A percentile compares a stretch with the other conserved stretches of the same genome.
Conservation (phyloP, 202 grass and related monocot species). For the Panicum virgatum region DNA sequence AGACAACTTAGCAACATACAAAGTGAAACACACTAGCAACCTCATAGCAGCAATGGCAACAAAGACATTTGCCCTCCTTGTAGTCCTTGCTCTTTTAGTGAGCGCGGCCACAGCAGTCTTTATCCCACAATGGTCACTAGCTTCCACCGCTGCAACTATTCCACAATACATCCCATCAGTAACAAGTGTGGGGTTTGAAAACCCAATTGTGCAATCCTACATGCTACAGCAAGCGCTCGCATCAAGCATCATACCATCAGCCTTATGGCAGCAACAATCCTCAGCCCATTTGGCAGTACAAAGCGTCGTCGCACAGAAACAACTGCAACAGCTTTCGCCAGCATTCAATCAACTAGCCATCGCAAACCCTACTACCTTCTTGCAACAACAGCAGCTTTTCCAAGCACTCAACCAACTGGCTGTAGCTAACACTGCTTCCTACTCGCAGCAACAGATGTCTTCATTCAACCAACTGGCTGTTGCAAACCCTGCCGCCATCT, state of each 20-base stretch:
- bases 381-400: no score
- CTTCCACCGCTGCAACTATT: neutral
- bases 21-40: neutral
- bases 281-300: neutral
- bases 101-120: neutral
- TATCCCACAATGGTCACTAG: neutral
- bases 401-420: no score
- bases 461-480: no score
- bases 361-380: no score
- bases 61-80: neutral
- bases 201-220: neutral
- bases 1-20: no score
- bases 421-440: no score
- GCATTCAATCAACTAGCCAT: no score
- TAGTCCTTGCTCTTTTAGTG: neutral
- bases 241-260: neutral
- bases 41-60: neutral
- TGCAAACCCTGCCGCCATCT: neutral
- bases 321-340: neutral
- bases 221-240: neutral
- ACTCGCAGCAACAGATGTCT: no score
- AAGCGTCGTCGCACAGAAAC: neutral
- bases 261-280: neutral
- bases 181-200: no score
- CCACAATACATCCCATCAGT: no score